phyloP scores from a whole-genome alignment of 805 yeast species.

The Candida namnaoensis region DNA sequence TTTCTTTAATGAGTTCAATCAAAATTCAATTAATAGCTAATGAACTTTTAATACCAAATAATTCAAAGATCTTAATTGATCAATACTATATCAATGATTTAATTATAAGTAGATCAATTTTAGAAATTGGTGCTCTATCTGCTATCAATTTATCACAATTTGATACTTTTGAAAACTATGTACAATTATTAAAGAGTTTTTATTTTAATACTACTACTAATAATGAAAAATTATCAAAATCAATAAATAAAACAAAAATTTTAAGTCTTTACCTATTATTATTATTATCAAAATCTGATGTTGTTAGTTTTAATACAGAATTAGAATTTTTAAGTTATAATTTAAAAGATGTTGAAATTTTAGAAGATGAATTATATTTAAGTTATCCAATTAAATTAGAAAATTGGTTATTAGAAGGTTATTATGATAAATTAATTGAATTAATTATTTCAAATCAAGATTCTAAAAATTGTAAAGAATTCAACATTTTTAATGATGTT shows the following conservation, averaged over 20 bases:
- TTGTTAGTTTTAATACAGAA: constrained; percentile 86
- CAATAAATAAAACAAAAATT: constrained; percentile 63
- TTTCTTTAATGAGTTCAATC: constrained; percentile 55
- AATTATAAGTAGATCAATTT: constrained; percentile 67
- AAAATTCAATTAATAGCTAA: constrained; percentile 75
- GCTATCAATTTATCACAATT: constrained; percentile 59
- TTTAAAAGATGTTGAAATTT: constrained; percentile 20
- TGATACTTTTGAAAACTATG: constrained; percentile 59
- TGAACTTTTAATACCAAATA: constrained; percentile 64
- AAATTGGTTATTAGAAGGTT: constrained; percentile 93
- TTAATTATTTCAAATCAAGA: constrained; percentile 36
- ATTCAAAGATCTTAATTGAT: constrained; percentile 26
- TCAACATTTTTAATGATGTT: constrained; percentile 65
- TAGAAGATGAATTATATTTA: constrained; percentile 63
- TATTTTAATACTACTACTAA: constrained; percentile 36
- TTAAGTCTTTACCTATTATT: constrained; percentile 69
- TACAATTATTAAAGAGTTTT: constrained; percentile 70
- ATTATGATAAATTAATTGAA: constrained; percentile 86
- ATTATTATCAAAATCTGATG: constrained; percentile 72
- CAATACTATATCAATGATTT: constrained; percentile 49
- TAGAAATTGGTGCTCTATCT: constrained; percentile 83
- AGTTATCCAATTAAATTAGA: constrained; percentile 85
- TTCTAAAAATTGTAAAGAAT: constrained; percentile 50
- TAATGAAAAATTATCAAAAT: constrained; percentile 24
- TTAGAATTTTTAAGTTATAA: constrained; percentile 59